Percentiles rank a stretch among this genome's conserved stretches.
These are phyloP conservation scores for Neofusicoccum parvum DNA, from an alignment of 2,329 filamentous ascomycete species.

Conservation along the genomic window DNA sequence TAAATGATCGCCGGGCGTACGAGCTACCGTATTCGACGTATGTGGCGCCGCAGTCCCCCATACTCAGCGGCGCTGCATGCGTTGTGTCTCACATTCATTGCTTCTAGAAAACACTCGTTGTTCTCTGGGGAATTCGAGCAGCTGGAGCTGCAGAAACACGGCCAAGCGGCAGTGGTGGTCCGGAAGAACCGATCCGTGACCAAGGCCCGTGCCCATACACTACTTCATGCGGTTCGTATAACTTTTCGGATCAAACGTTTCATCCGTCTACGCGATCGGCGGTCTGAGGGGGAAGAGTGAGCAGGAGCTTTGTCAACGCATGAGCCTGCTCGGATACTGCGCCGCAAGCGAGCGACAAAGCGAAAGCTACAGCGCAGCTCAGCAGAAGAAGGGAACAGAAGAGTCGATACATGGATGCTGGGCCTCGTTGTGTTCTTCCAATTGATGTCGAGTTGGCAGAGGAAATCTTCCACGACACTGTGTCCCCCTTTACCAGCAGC, in stretches of 20 bases:
- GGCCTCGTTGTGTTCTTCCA: background rate
- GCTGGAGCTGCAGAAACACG: no score
- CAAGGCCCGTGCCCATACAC: background rate
- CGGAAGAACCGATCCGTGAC: background rate
- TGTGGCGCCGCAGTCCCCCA: background rate
- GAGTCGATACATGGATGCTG: background rate
- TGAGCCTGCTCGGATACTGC: background rate
- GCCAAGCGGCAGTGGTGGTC: background rate
- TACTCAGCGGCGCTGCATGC: background rate
- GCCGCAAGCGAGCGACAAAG: background rate
- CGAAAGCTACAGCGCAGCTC: no score
- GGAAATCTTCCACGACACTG: no score
- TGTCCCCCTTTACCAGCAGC: no score
- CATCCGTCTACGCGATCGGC: conserved; percentile 2
- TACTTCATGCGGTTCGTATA: conserved; percentile 15
- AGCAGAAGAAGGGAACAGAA: no score
- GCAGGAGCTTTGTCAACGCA: background rate
- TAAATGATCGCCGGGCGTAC: conserved; percentile 13
- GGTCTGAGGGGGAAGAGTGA: background rate
- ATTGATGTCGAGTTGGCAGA: no score
- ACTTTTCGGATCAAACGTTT: background rate
- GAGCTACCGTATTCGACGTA: background rate
- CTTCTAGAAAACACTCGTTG: no score
- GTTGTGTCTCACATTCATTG: background rate
- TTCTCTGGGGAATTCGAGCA: no score